Base-by-base conservation (phyloP, 805 yeast species). In the Blastobotrys chiropterorum region DNA sequence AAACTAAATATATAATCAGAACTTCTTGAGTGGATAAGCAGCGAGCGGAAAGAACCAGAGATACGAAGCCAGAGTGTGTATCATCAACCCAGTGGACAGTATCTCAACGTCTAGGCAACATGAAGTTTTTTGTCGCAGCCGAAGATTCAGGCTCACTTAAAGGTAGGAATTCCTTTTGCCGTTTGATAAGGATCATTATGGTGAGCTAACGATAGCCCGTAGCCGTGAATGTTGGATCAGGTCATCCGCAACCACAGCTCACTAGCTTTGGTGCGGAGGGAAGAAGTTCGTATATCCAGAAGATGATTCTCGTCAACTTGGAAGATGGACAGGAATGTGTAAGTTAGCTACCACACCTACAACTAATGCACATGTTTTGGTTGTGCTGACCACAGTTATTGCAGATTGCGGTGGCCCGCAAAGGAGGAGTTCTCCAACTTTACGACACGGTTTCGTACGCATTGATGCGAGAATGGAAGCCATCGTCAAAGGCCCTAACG, bases 101-200 rank as follows among this genome's bases (percentile, higher is more conserved):
- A n/a, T 38, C 40, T 20, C 47, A 39, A 47, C 19, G 31, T 22
- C 34, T 44, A 2, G 44, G 26, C 34, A 51, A 26, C 3, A 79
- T 80, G 84, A 79, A 74, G 63, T 69, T 78, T 19, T 57, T 79
- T 44, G 78, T 72, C 13, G 68, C 81, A 2, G 71, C 80, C 3
- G 79, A 75, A 54, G 83, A 79, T 57, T 71, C 77, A 1, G 83
- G 82, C 3, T 63, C 71, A 21, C 61, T 78, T 26, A 77, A 77
- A 58, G 67, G 67, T 64, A 53, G 1, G 59, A 44, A 14, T 14
- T 19, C 30, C 6, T 46, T 22, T 22, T n/a, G n/a, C n/a, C n/a
- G n/a, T n/a, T n/a, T n/a, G n/a, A n/a, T n/a, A n/a, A n/a, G n/a
- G n/a, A n/a, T n/a, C n/a, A 6, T 49, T 3, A n/a, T 41, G 40